These are phyloP conservation scores for Exophiala sideris DNA, from an alignment of 2,329 filamentous ascomycete genomes.

Conservation along the genomic window DNA sequence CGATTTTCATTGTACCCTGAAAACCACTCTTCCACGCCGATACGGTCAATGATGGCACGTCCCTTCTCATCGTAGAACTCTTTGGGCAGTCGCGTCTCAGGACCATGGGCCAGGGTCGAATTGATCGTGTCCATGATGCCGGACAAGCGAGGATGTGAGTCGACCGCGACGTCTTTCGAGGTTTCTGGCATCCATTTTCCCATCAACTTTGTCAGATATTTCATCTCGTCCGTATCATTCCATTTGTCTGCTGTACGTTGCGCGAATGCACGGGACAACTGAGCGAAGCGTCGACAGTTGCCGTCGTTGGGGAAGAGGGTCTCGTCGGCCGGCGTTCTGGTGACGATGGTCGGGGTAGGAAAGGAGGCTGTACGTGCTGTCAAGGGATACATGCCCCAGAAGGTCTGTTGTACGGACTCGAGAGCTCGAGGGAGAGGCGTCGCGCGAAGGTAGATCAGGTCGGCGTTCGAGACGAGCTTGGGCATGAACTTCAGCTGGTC, in stretches of 20 bases:
- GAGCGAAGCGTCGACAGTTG: conserved; percentile 69
- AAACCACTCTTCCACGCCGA: conserved; percentile 91
- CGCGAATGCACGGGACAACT: conserved; percentile 67
- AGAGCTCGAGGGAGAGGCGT: conserved; percentile 73
- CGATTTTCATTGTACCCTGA: conserved; percentile 75
- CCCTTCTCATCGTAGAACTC: conserved; percentile 82
- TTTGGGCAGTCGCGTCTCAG: conserved; percentile 70
- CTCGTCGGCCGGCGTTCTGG: conserved; percentile 65
- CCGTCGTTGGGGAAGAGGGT: conserved; percentile 76
- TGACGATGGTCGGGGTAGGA: conserved; percentile 63
- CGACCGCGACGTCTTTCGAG: conserved; percentile 67
- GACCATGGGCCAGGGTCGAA: conserved; percentile 78
- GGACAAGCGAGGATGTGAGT: conserved; percentile 76
- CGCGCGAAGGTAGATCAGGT: conserved; percentile 68
- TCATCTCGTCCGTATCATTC: conserved; percentile 77
- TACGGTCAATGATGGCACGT: conserved; percentile 64
- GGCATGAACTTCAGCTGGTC: conserved; percentile 72
- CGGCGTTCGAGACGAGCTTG: conserved; percentile 50
- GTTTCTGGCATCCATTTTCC: conserved; percentile 81
- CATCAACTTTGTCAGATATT: conserved; percentile 72
- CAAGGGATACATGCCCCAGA: conserved; percentile 70
- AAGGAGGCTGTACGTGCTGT: conserved; percentile 51
- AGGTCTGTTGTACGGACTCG: conserved; percentile 72
- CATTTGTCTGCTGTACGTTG: conserved; percentile 68
- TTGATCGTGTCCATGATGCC: conserved; percentile 96